phyloP scores from a whole-genome alignment of 2,329 filamentous ascomycete genomes.

The Xylariaceae sp. region DNA sequence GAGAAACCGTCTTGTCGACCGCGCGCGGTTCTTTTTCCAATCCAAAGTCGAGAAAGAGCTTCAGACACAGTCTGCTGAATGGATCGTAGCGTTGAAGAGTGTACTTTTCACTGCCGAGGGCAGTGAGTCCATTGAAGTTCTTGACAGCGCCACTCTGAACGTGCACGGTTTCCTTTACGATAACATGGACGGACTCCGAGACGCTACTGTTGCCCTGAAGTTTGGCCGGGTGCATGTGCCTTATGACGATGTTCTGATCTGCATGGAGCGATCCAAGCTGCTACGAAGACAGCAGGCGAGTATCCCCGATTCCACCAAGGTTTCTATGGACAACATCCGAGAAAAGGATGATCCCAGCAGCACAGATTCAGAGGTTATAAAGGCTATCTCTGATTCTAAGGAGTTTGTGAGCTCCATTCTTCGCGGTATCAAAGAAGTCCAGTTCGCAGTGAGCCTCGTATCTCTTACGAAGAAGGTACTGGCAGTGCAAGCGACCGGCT shows the following conservation, averaged over 20 bases:
- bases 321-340: slow-evolving; percentile 65
- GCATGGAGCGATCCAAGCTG: slow-evolving; percentile 51
- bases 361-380: slow-evolving; percentile 62
- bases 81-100: slow-evolving; percentile 82
- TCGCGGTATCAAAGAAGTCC: slow-evolving; percentile 90
- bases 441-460: slow-evolving; percentile 88
- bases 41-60: slow-evolving; percentile 56
- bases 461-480: slow-evolving; percentile 77
- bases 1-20: slow-evolving; percentile 82
- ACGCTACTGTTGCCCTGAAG: slow-evolving; percentile 86
- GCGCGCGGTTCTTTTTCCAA: slow-evolving; percentile 82
- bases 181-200: slow-evolving; percentile 77
- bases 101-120: slow-evolving; percentile 84
- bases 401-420: slow-evolving; percentile 88
- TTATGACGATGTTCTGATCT: slow-evolving; percentile 74
- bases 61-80: slow-evolving; percentile 76
- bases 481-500: slow-evolving; percentile 58
- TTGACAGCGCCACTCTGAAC: slow-evolving; percentile 84
- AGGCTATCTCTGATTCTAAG: slow-evolving; percentile 84
- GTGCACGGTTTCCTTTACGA: slow-evolving; percentile 87
- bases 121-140: slow-evolving; percentile 74
- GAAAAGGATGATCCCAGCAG: slow-evolving; percentile 67
- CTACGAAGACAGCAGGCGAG: slow-evolving; percentile 36
- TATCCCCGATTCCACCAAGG: slow-evolving; percentile 47
- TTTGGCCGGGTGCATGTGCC: slow-evolving; percentile 85